Evolutionary conservation across 495 filamentous ascomycete species (phyloP).

Genomic region (Penicillium paradoxum): DNA sequence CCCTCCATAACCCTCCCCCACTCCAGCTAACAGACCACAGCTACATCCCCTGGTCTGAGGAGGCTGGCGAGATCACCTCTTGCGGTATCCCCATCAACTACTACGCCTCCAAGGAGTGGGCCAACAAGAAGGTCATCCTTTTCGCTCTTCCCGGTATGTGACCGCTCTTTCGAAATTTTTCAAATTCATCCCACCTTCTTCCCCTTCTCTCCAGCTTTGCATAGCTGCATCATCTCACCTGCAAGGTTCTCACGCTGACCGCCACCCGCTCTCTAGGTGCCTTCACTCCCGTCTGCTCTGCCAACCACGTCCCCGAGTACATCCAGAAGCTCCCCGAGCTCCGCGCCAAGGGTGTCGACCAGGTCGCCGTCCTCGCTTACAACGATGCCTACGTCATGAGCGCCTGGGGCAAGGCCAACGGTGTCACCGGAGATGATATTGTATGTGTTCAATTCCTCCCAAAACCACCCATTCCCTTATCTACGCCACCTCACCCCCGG

Average conservation of each 20-base stretch:
- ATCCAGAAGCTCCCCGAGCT: constrained; percentile 66
- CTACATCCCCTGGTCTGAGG: constrained; percentile 66
- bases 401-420: constrained; percentile 94
- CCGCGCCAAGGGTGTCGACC: constrained; percentile 79
- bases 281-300: constrained; percentile 92
- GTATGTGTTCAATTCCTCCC: constrained; percentile 41
- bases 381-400: constrained; percentile 93
- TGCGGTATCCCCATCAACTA: constrained; percentile 79
- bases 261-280: constrained; percentile 49
- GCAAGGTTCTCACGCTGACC: constrained; percentile 19
- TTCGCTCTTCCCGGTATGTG: constrained; percentile 72
- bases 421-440: constrained; percentile 71
- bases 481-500: not conserved
- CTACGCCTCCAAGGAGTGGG: constrained; percentile 80
- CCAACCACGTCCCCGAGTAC: constrained; percentile 82
- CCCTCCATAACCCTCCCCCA: constrained; percentile 3
- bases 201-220: not conserved
- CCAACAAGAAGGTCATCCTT: constrained; percentile 84
- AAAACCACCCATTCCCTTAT: too few species aligned
- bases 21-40: constrained; percentile 28
- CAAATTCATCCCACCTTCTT: not conserved
- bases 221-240: constrained; percentile 1
- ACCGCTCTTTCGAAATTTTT: constrained; percentile 26
- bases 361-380: constrained; percentile 77
- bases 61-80: constrained; percentile 57